These are phyloP conservation scores for Thermothelomyces thermophilus DNA, from an alignment of 2,329 filamentous ascomycete species.

Conservation along the genomic window DNA sequence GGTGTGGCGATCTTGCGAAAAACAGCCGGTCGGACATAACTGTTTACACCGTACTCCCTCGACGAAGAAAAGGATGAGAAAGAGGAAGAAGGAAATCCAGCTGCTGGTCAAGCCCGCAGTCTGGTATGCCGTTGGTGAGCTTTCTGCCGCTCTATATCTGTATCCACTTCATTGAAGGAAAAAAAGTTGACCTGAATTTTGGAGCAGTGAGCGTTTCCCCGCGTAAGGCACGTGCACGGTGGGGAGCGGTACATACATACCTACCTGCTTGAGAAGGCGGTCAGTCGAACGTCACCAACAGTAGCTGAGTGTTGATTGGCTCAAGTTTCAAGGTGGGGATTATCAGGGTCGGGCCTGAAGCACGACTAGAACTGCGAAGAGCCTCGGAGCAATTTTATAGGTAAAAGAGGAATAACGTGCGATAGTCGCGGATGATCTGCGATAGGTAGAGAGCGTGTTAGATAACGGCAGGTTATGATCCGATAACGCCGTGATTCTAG, in stretches of 20 bases:
- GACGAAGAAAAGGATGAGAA: not conserved
- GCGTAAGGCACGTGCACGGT: conserved; percentile 20
- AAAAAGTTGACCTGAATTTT: conserved; percentile 11
- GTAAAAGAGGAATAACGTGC: no score
- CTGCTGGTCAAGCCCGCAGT: conserved; percentile 1
- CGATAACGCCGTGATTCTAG: not conserved
- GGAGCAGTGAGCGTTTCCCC: conserved; percentile 11
- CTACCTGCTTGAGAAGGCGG: conserved; percentile 18
- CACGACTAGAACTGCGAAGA: no score
- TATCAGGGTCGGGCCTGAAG: no score
- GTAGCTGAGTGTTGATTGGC: no score
- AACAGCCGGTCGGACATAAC: conserved; percentile 14
- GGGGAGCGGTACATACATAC: not conserved
- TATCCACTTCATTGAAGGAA: conserved; percentile 13
- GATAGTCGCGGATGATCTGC: not conserved
- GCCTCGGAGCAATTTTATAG: no score
- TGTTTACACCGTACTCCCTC: not conserved
- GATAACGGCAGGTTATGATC: not conserved
- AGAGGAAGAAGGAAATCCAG: not conserved
- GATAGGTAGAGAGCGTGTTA: not conserved
- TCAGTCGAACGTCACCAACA: not conserved
- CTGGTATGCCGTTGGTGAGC: not conserved
- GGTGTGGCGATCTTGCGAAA: not conserved
- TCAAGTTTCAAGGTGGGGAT: no score
- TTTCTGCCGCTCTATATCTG: conserved; percentile 10